A percentile compares a stretch with the other conserved stretches of the same genome.
These are phyloP conservation scores for Dactylellina sp. DNA, from an alignment of 2,329 filamentous ascomycete genomes.

Conservation along the genomic window DNA sequence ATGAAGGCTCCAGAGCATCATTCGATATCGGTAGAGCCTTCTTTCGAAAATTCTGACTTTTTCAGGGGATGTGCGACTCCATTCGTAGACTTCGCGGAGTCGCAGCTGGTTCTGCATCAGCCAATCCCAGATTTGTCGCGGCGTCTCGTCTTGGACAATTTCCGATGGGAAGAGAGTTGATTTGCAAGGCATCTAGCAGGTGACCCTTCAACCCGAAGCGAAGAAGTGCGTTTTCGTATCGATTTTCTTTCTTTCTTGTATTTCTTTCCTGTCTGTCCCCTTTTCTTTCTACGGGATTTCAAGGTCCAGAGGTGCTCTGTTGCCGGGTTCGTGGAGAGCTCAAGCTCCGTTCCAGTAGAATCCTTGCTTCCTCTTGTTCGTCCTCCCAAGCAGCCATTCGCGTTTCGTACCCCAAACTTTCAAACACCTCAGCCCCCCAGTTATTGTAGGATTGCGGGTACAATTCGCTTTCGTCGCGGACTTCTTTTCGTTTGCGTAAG, in stretches of 20 bases:
- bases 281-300: slow-evolving; percentile 1
- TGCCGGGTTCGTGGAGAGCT: slow-evolving; percentile 21
- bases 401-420: slow-evolving; percentile 41
- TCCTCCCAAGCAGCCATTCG: slow-evolving; percentile 50
- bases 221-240: not conserved
- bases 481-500: slow-evolving; percentile 45
- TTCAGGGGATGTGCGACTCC: not conserved
- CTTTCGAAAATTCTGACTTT: not conserved
- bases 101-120: slow-evolving; percentile 36
- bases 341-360: slow-evolving; percentile 24
- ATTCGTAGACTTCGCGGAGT: slow-evolving; percentile 16
- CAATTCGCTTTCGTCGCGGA: slow-evolving; percentile 37
- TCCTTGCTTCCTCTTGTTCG: slow-evolving; percentile 41
- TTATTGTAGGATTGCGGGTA: slow-evolving; percentile 36
- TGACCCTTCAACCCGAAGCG: slow-evolving; percentile 5
- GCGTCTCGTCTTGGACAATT: not conserved
- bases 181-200: slow-evolving; percentile 15
- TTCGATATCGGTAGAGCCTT: slow-evolving; percentile 15
- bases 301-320: slow-evolving; percentile 6
- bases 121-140: slow-evolving; percentile 45
- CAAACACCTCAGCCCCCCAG: slow-evolving; percentile 41
- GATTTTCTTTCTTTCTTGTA: not conserved
- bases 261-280: too few species aligned
- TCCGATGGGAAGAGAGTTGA: slow-evolving; percentile 9
- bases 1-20: slow-evolving; percentile 2